Conservation (phyloP, 768 basidiomycete species). For the Fibroporia radiculosa region DNA sequence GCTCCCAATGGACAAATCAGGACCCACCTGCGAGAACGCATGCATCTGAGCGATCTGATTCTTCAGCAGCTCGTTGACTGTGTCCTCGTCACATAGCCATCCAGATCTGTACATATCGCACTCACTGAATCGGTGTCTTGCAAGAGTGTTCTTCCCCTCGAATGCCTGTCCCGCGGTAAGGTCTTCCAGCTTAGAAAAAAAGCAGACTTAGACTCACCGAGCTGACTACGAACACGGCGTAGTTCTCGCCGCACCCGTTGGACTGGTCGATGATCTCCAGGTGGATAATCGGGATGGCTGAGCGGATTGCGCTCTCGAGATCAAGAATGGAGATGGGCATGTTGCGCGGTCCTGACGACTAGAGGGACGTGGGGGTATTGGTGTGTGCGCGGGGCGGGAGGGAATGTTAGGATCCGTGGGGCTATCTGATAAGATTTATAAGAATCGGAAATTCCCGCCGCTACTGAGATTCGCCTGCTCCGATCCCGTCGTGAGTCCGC, state of each 20-base stretch:
- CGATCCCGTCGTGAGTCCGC: no score
- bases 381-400: constrained; percentile 1
- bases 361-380: not conserved
- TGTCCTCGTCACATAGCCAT: not conserved
- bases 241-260: constrained; percentile 76
- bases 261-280: constrained; percentile 74
- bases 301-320: constrained; percentile 56
- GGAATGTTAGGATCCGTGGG: not conserved
- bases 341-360: constrained; percentile 1
- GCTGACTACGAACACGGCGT: constrained; percentile 69
- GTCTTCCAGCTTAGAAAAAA: not conserved
- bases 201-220: constrained; percentile 36
- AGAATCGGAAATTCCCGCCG: not conserved
- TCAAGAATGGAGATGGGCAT: constrained; percentile 57
- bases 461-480: not conserved
- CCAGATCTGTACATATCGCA: constrained; percentile 1
- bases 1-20: no score
- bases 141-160: constrained; percentile 75
- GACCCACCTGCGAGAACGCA: constrained; percentile 76
- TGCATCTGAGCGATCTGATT: constrained; percentile 73
- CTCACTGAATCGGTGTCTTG: constrained; percentile 63
- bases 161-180: constrained; percentile 41
- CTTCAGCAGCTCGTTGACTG: constrained; percentile 76
- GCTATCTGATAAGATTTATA: constrained; percentile 10
- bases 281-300: constrained; percentile 55